A percentile compares a stretch with the other conserved stretches of the same genome.
These are phyloP conservation scores for Skeletonema menzelii DNA, from an alignment of 108 stramenopile species.

Conservation along the genomic window DNA sequence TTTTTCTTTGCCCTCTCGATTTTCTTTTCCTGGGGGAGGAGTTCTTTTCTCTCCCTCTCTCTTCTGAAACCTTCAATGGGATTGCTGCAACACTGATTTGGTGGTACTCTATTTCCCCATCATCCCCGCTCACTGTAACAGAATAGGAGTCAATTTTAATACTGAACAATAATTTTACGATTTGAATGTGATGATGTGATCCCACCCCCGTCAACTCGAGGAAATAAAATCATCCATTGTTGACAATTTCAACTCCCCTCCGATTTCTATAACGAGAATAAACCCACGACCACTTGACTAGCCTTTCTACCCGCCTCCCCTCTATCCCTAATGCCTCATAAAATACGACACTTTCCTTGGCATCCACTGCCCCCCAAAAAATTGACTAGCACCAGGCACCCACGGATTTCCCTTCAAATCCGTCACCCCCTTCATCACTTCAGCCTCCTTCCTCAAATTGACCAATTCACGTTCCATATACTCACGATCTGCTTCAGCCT, in stretches of 20 bases:
- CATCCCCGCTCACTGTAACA: neutral
- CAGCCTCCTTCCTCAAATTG: slow-evolving; percentile 60
- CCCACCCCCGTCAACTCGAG: neutral
- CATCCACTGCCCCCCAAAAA: slow-evolving; percentile 44
- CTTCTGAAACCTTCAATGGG: neutral
- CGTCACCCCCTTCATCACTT: slow-evolving; percentile 78
- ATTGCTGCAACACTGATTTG: neutral
- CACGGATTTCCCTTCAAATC: slow-evolving; percentile 65
- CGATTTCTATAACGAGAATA: neutral
- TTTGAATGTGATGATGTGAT: neutral
- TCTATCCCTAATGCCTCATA: slow-evolving; percentile 27
- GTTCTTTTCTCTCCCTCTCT: neutral
- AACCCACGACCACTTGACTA: neutral
- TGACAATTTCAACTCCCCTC: neutral
- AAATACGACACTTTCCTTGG: slow-evolving; percentile 40
- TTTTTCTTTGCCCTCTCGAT: neutral
- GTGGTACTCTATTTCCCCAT: neutral
- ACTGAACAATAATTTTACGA: neutral
- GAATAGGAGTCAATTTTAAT: neutral
- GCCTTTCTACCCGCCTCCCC: neutral
- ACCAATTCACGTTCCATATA: slow-evolving; percentile 73
- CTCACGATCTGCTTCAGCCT: slow-evolving; percentile 82
- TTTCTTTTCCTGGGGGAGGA: neutral
- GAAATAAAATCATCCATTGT: neutral
- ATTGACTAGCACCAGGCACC: slow-evolving; percentile 38